A percentile compares a stretch with the other conserved stretches of the same genome.
Conservation (phyloP, 805 yeast genomes). For the Zygosaccharomyces pseudorouxii region DNA sequence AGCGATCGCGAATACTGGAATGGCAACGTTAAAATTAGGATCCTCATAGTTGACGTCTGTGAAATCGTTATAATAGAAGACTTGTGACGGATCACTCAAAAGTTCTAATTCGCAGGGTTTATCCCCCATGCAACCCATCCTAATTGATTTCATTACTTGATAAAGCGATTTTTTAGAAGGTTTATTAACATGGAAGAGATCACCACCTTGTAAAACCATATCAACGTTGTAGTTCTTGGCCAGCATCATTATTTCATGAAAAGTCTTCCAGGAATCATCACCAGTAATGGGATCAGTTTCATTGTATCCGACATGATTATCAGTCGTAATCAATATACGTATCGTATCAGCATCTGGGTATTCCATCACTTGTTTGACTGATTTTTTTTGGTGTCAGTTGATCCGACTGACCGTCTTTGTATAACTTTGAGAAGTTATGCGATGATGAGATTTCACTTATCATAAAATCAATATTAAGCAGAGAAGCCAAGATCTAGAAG, state of each 20-base stretch:
- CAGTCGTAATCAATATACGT: slow-evolving; percentile 79
- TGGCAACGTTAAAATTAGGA: slow-evolving; percentile 79
- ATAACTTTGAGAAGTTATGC: not conserved
- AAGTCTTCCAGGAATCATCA: slow-evolving; percentile 83
- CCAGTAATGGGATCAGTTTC: slow-evolving; percentile 89
- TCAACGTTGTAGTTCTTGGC: slow-evolving; percentile 75
- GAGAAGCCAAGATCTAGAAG: not conserved
- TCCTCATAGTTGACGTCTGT: slow-evolving; percentile 83
- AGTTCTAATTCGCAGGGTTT: slow-evolving; percentile 81
- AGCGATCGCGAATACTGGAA: slow-evolving; percentile 87
- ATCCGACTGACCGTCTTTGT: not conserved
- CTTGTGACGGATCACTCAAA: slow-evolving; percentile 68
- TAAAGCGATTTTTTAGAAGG: slow-evolving; percentile 84
- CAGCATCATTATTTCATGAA: slow-evolving; percentile 71
- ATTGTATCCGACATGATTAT: slow-evolving; percentile 91
- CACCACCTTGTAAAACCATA: slow-evolving; percentile 89
- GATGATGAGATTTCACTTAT: not conserved
- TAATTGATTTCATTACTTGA: slow-evolving; percentile 68
- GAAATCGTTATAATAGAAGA: slow-evolving; percentile 55
- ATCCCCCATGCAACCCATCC: slow-evolving; percentile 76
- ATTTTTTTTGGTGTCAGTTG: not conserved
- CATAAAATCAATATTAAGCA: not conserved
- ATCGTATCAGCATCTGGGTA: slow-evolving; percentile 52
- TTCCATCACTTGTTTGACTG: slow-evolving; percentile 16
- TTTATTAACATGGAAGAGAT: slow-evolving; percentile 82